Evolutionary conservation across 495 filamentous ascomycete genomes (phyloP).

Genomic region (Staphylotrichum tortipilum): DNA sequence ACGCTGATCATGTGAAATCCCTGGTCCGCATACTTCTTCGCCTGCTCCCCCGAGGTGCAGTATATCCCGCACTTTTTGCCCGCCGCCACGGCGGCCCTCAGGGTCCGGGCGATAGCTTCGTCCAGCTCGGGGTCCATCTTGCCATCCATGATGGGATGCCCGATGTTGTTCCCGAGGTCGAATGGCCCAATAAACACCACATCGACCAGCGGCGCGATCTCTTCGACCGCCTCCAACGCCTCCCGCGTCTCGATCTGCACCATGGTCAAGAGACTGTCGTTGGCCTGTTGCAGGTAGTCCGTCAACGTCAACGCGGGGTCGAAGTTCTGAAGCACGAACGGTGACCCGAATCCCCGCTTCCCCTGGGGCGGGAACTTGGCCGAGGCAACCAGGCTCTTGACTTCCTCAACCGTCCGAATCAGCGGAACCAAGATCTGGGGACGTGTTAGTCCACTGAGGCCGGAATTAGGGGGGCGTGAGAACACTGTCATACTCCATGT

Average conservation of each 20-base stretch:
- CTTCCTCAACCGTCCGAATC: slow-evolving; percentile 56
- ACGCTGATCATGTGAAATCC: slow-evolving; percentile 74
- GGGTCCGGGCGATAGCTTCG: slow-evolving; percentile 56
- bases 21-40: slow-evolving; percentile 51
- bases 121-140: slow-evolving; percentile 57
- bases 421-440: slow-evolving; percentile 52
- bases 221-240: slow-evolving; percentile 60
- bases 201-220: slow-evolving; percentile 66
- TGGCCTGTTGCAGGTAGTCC: slow-evolving; percentile 68
- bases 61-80: slow-evolving; percentile 77
- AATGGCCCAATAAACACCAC: slow-evolving; percentile 74
- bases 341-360: slow-evolving; percentile 56
- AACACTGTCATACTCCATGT: slow-evolving; percentile 43
- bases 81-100: slow-evolving; percentile 51
- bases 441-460: slow-evolving; percentile 8
- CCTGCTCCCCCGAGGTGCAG: slow-evolving; percentile 58
- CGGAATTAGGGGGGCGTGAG: neutral
- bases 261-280: slow-evolving; percentile 60
- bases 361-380: slow-evolving; percentile 63
- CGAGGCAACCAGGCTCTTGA: slow-evolving; percentile 46
- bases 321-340: slow-evolving; percentile 59
- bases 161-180: slow-evolving; percentile 68
- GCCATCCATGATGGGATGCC: slow-evolving; percentile 54
- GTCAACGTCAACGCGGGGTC: slow-evolving; percentile 41
- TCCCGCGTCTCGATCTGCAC: slow-evolving; percentile 77